Base-by-base conservation (phyloP, 768 basidiomycete genomes). In the Suillus ampliporus region DNA sequence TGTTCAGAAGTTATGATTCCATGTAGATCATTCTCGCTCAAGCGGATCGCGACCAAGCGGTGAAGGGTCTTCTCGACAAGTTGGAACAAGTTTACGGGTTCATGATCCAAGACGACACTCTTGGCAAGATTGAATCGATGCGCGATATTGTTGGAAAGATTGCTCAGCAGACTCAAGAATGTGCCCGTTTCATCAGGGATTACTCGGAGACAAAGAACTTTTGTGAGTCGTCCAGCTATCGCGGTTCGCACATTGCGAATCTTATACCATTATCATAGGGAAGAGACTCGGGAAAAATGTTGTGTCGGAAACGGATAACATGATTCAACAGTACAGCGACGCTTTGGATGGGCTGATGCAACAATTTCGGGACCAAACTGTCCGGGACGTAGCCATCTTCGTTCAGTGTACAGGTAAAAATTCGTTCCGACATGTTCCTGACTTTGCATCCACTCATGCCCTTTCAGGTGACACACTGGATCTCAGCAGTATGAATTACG, bases 171-270 rank as follows among this genome's bases (percentile, higher is more conserved):
- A 68, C 69, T 3, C 66, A 57, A 11, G 73, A 74, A 43, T 74
- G 73, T 50, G 72, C 66, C 0, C 65, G 70, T 59, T 74, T 74
- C 52, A 73, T 74, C 35, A 66, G 62, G 7, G 68, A 69, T 23
- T 74, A 74, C 60, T 66, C 71, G 21, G 65, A 61, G 43, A 69
- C 61, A 10, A 68, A 67, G 54, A 68, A 47, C 31, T 69, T 69
- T 51, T 52, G 71, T 73, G 37, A 31, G 50, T n/a, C 28, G 6
- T n/a, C 3, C 17, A 51, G 50, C 5, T 3, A 66, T 65, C 14
- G 15, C 5, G 11, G 8, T 35, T 5, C 14, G 19, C 47, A 19
- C 9, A 35, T 28, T 51, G 23, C 6, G 14, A 23, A 37, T 37
- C 6, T n/a, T 13, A 51, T 11, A n/a, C 4, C 8, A n/a, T n/a